Evolutionary conservation across 2,329 filamentous ascomycete species (phyloP).

Genomic region (Fonsecaea pedrosoi): DNA sequence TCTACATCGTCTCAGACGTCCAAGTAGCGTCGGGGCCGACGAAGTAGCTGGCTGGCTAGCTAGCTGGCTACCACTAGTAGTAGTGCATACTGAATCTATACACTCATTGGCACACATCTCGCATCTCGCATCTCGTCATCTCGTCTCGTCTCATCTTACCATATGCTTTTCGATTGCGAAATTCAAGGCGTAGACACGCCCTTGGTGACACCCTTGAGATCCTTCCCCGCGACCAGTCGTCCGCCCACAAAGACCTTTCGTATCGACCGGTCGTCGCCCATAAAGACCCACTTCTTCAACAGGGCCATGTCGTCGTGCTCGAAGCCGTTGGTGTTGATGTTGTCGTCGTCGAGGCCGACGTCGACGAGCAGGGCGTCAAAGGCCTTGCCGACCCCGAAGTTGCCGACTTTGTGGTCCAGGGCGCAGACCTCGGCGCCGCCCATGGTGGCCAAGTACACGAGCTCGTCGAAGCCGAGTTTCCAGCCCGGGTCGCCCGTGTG

Average conservation of each 20-base stretch:
- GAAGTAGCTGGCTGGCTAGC: neutral
- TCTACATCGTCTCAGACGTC: neutral
- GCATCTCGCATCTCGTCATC: neutral
- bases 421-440: conserved; percentile 67
- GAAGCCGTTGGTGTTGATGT: conserved; percentile 60
- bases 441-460: conserved; percentile 66
- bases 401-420: conserved; percentile 52
- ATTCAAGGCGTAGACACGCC: neutral
- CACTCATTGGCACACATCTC: conserved; percentile 16
- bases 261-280: conserved; percentile 69
- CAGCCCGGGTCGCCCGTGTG: conserved; percentile 18
- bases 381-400: conserved; percentile 45
- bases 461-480: conserved; percentile 47
- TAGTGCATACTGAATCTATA: conserved; percentile 17
- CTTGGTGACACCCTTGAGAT: conserved; percentile 1
- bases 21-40: neutral
- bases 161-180: neutral
- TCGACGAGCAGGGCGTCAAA: conserved; percentile 44
- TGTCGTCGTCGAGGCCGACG: conserved; percentile 31
- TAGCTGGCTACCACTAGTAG: neutral
- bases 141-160: neutral
- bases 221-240: conserved; percentile 32
- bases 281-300: conserved; percentile 71
- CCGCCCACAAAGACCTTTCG: conserved; percentile 62
- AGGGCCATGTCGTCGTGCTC: conserved; percentile 60